These are phyloP conservation scores for Podila clonocystis DNA, from an alignment of 192 early-diverging fungal genomes.

Conservation along the genomic window DNA sequence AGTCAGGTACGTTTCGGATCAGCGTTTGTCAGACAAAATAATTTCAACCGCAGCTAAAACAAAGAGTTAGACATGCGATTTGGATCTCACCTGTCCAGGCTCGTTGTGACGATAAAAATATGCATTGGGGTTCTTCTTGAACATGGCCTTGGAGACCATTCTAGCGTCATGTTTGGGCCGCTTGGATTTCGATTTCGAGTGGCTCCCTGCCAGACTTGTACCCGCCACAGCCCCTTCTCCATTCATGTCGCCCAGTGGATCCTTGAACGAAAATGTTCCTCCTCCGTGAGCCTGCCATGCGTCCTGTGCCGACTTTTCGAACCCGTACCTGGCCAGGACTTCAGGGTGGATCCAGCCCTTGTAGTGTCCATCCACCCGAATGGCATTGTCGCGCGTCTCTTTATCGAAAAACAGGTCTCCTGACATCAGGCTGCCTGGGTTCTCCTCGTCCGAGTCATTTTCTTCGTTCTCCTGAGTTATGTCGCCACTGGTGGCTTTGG, in stretches of 20 bases:
- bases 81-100: constrained; percentile 65
- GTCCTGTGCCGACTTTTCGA: constrained; percentile 65
- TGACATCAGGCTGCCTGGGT: constrained; percentile 40
- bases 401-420: constrained; percentile 67
- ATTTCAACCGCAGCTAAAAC: neutral
- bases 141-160: constrained; percentile 67
- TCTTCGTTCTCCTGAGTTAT: neutral
- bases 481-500: constrained; percentile 10
- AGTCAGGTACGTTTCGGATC: neutral
- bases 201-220: neutral
- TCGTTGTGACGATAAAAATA: constrained; percentile 84
- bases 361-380: constrained; percentile 71
- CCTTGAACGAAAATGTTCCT: constrained; percentile 75
- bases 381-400: constrained; percentile 57
- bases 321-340: constrained; percentile 65
- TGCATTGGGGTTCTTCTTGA: constrained; percentile 81
- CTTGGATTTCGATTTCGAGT: constrained; percentile 10
- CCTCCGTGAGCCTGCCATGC: constrained; percentile 84
- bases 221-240: constrained; percentile 16
- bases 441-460: constrained; percentile 50
- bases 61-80: neutral
- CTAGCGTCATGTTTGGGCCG: constrained; percentile 34
- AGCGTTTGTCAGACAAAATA: neutral
- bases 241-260: constrained; percentile 60
- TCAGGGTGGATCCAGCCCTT: constrained; percentile 69